Percentiles rank a stretch among this genome's conserved stretches.
Evolutionary conservation across 306 rosid species (phyloP).

Genomic region (Spatholobus suberectus): DNA sequence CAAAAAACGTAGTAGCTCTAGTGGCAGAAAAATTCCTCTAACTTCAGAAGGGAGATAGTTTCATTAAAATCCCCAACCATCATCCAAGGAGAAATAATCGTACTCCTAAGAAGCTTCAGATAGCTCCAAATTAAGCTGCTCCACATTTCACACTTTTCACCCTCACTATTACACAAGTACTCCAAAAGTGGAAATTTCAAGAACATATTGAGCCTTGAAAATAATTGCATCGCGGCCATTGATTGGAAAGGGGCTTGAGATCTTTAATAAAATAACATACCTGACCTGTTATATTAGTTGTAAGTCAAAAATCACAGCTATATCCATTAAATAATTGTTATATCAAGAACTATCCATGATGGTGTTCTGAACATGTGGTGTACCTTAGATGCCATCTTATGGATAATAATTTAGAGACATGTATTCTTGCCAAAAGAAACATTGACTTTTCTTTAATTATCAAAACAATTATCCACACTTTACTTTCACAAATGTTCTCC

Average conservation of each 20-base stretch:
- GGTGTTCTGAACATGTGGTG: neutral
- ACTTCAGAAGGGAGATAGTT: too few species aligned
- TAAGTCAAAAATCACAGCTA: neutral
- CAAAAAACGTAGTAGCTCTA: too few species aligned
- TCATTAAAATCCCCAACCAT: too few species aligned
- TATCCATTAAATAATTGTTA: neutral
- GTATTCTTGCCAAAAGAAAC: neutral
- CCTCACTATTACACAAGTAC: too few species aligned
- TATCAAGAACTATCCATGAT: neutral
- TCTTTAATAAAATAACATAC: neutral
- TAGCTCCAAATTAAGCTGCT: too few species aligned
- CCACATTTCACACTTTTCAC: too few species aligned
- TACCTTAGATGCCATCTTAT: neutral
- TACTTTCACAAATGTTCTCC: too few species aligned
- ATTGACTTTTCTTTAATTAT: neutral
- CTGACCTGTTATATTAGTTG: neutral
- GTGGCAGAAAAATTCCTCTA: too few species aligned
- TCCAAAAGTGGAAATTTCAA: too few species aligned
- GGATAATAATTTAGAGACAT: neutral
- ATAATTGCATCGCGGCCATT: neutral
- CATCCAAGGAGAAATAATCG: too few species aligned
- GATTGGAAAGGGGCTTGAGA: neutral
- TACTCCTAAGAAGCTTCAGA: too few species aligned
- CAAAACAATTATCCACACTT: neutral
- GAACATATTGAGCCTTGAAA: too few species aligned